Base-by-base conservation (phyloP, 2,329 filamentous ascomycete species). In the Trichoderma sp. region DNA sequence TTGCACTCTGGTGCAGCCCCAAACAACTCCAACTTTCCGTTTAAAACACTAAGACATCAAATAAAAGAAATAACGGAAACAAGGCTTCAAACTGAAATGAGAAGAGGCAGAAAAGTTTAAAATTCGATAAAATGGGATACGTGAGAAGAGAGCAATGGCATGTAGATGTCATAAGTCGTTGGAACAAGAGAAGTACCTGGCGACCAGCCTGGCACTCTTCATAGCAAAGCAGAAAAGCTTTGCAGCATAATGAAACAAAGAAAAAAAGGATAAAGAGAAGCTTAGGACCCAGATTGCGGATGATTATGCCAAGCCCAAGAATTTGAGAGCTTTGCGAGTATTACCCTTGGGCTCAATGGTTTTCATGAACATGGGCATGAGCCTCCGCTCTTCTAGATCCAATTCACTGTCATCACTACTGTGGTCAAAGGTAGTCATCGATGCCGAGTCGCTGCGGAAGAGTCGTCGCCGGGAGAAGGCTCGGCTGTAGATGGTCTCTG, bases 261-360 rank as follows among this genome's bases (percentile, higher is more conserved):
- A 21, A 18, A 32, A 32, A 18, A 62, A 24, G 62, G 1, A 28
- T 11, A 11, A 66, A 39, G 2, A 21, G 18, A 30, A 28, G 32
- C 11, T 36, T 15, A 34, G 39, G 34, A 9, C 18, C 24, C 14
- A 6, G 28, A 15, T 28, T 30, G 36, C 21, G n/a, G 30, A 56
- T 6, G 4, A 58, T 68, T 60, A 70, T n/a, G 53, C 76, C 75
- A 85, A 12, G 83, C 82, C 58, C 88, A 88, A 80, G 76, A 87
- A 87, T 77, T 86, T 87, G 67, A 88, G 81, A 7, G 86, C 86
- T 77, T 88, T 88, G 8, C 83, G 81, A 64, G 81, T 86, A 71
- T 83, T 85, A 2, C 81, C 82, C 76, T 83, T 84, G 18, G 78
- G 80, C 32, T 76, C 74, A 12, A 75, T 75, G 3, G 76, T 73